Base-by-base conservation (phyloP, 2,329 filamentous ascomycete species). In the Aureobasidium pullulans region DNA sequence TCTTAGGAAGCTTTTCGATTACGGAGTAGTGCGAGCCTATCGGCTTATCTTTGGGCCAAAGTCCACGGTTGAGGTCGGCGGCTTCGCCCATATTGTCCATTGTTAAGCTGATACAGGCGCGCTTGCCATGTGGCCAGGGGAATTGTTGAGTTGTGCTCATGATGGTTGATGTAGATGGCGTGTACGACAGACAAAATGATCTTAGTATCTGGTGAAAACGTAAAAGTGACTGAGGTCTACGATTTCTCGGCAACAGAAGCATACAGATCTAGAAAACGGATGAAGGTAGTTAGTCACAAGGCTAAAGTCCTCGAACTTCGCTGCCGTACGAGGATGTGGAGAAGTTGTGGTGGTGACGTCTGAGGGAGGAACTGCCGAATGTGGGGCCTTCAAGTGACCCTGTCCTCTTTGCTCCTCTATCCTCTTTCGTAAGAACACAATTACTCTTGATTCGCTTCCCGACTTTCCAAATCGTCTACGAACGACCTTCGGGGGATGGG, bases 51-150 rank as follows among this genome's bases (percentile, higher is more conserved):
- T 57, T 16, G 10, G 66, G 66, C 68, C 69, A 70, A 11, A 71
- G 61, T 3, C 60, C 57, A 1, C 70, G 64, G 47, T 71, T 63
- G 0, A 71, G 50, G 50, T 71, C 70, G 16, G 70, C 70, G 13
- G 69, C 70, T 64, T 71, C 70, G 39, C 68, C 70, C 65, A 71
- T 68, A 61, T 71, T 71, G 65, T 71, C 70, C 31, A 71, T 61
- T 13, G 70, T 71, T 42, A 71, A 53, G 16, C 63, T 63, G 28
- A 71, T 65, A 56, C 66, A 64, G 28, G 68, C 67, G 15, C 49
- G 61, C 23, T 65, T 65, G 48, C 61, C 61, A n/a, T 66, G 56
- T 1, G 69, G 69, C 70, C 70, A 71, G 43, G 42, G 57, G 13
- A 39, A 48, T 53, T 52, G 31, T 39, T 58, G 53, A 29, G 48